Percentiles rank a stretch among this genome's conserved stretches.
These are phyloP conservation scores for Termitomyces sp. DNA, from an alignment of 768 basidiomycete genomes.

Conservation along the genomic window DNA sequence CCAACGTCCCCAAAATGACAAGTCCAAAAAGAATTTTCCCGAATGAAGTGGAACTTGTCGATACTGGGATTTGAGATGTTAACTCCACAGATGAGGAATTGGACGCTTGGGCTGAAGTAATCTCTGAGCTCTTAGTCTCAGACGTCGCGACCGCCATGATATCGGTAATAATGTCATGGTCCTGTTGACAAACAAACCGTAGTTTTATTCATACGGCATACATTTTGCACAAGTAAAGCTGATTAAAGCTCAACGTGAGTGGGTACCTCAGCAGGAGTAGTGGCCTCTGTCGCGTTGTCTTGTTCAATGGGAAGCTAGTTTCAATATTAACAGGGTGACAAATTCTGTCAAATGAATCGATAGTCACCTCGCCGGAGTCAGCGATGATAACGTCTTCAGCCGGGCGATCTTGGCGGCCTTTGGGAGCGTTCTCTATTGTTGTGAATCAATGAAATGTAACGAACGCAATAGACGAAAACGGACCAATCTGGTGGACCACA, in stretches of 20 bases:
- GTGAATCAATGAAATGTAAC: neutral
- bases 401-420: slow-evolving; percentile 72
- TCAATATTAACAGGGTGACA: slow-evolving; percentile 5
- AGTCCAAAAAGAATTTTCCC: slow-evolving; percentile 35
- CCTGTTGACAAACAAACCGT: slow-evolving; percentile 49
- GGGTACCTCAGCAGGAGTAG: slow-evolving; percentile 87
- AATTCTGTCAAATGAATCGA: neutral
- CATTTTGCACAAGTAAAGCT: slow-evolving; percentile 36
- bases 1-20: slow-evolving; percentile 44
- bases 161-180: slow-evolving; percentile 24
- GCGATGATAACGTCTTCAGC: slow-evolving; percentile 73
- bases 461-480: slow-evolving; percentile 15
- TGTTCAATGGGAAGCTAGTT: slow-evolving; percentile 51
- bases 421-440: slow-evolving; percentile 68
- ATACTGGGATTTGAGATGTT: slow-evolving; percentile 15
- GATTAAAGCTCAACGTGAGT: slow-evolving; percentile 90
- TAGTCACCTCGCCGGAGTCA: slow-evolving; percentile 82
- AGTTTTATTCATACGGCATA: slow-evolving; percentile 52
- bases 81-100: neutral
- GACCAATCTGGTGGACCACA: slow-evolving; percentile 74
- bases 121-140: neutral
- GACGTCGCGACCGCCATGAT: slow-evolving; percentile 16
- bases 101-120: slow-evolving; percentile 7
- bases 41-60: slow-evolving; percentile 22
- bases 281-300: slow-evolving; percentile 27